Evolutionary conservation across 2,329 filamentous ascomycete species (phyloP).

Genomic region (Trichoderma arundinaceum): DNA sequence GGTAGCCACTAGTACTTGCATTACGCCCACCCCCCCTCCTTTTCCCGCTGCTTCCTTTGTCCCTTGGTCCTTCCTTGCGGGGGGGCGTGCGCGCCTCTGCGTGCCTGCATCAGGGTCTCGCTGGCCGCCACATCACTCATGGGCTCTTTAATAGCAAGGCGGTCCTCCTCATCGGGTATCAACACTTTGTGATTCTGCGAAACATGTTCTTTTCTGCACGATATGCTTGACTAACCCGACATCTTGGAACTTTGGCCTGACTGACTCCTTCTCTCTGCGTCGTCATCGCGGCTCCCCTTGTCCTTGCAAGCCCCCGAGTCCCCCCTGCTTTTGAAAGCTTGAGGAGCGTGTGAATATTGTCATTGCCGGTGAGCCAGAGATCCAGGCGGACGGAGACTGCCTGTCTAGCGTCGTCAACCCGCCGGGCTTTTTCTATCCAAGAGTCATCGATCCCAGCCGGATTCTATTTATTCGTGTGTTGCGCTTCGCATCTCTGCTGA

Average conservation of each 20-base stretch:
- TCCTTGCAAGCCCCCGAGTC: neutral
- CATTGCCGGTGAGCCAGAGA: no score
- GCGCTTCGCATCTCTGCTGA: no score
- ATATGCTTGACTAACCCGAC: no score
- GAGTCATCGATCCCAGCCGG: no score
- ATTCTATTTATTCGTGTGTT: no score
- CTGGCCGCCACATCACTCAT: conserved; percentile 33
- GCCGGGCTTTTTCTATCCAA: no score
- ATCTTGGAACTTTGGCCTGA: neutral
- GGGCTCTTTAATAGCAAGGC: conserved; percentile 30
- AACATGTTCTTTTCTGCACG: neutral
- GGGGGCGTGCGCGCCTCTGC: conserved; percentile 31
- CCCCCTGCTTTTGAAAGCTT: neutral
- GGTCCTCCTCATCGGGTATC: conserved; percentile 34
- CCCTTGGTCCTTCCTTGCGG: conserved; percentile 25
- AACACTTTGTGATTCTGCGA: conserved; percentile 24
- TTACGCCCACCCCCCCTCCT: conserved; percentile 3
- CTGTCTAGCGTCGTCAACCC: no score
- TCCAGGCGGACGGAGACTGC: no score
- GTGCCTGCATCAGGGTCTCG: conserved; percentile 34
- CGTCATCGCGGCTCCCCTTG: neutral
- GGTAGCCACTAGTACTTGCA: neutral
- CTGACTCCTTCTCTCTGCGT: conserved; percentile 2
- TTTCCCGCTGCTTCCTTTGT: conserved; percentile 28
- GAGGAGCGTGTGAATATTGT: no score